phyloP scores from a whole-genome alignment of 352 stramenopile species.

The Phytophthora gonapodyides region DNA sequence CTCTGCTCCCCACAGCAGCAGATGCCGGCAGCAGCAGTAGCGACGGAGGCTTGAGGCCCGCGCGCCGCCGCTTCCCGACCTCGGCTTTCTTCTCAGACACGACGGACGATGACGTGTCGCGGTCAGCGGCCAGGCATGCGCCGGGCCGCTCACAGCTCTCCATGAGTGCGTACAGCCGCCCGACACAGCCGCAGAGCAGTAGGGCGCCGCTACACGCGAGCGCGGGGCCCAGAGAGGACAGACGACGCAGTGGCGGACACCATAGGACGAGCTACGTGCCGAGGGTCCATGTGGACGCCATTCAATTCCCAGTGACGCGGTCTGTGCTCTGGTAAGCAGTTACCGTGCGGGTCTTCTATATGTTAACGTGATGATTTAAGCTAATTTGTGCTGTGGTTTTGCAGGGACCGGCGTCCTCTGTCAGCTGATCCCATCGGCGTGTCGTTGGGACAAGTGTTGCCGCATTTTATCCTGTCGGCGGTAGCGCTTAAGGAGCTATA shows the following conservation, averaged over 20 bases:
- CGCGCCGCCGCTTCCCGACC: constrained; percentile 23
- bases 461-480: constrained; percentile 49
- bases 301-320: constrained; percentile 72
- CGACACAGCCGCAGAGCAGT: background rate
- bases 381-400: constrained; percentile 4
- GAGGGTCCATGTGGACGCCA: constrained; percentile 55
- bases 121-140: background rate
- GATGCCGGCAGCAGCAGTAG: constrained; percentile 19
- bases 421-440: constrained; percentile 42
- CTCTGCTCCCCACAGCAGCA: constrained; percentile 23
- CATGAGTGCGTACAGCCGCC: constrained; percentile 21
- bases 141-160: constrained; percentile 17
- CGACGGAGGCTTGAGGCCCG: background rate
- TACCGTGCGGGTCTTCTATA: background rate
- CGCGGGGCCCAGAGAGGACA: constrained; percentile 15
- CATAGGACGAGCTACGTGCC: background rate
- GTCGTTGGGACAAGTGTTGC: constrained; percentile 51
- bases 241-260: background rate
- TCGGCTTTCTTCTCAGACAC: constrained; percentile 80
- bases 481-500: constrained; percentile 59
- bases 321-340: constrained; percentile 63
- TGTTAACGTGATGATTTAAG: background rate
- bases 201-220: constrained; percentile 17
- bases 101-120: constrained; percentile 61
- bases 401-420: constrained; percentile 68